Percentiles rank a stretch among this genome's conserved stretches.
Conservation (phyloP, 192 early-diverging fungal genomes). For the Chytriomyces sp. region DNA sequence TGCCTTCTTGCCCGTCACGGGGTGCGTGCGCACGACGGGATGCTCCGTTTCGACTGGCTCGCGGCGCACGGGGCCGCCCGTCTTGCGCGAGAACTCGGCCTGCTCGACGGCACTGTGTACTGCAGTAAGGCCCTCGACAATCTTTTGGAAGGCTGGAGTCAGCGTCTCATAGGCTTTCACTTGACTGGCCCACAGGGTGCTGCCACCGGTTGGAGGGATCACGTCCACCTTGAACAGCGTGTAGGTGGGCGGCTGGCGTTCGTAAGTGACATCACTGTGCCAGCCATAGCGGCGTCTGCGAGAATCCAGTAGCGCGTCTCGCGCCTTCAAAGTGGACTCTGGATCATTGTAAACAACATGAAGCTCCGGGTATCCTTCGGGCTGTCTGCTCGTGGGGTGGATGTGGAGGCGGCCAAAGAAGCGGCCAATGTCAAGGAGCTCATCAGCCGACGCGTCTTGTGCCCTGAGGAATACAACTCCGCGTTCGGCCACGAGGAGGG, state of each 20-base stretch:
- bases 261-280: constrained; percentile 28
- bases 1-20: constrained; percentile 68
- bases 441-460: constrained; percentile 58
- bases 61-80: constrained; percentile 19
- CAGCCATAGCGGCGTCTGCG: neutral
- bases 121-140: constrained; percentile 62
- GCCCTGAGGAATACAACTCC: constrained; percentile 73
- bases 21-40: constrained; percentile 64
- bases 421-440: constrained; percentile 50
- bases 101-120: constrained; percentile 47
- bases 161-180: constrained; percentile 32
- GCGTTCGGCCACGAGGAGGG: constrained; percentile 61
- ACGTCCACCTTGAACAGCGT: constrained; percentile 22
- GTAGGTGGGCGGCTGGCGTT: constrained; percentile 23
- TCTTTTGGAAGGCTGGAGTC: constrained; percentile 51
- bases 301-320: neutral
- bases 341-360: constrained; percentile 24
- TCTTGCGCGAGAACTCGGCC: constrained; percentile 25
- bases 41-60: constrained; percentile 37
- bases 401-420: constrained; percentile 25
- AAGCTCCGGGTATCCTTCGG: constrained; percentile 24
- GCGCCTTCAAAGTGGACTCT: neutral
- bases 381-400: constrained; percentile 34
- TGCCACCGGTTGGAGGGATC: constrained; percentile 15
- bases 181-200: neutral